Percentiles rank a stretch among this genome's conserved stretches.
Evolutionary conservation across 2,329 filamentous ascomycete genomes (phyloP).

Genomic region (Stemphylium lycopersici): DNA sequence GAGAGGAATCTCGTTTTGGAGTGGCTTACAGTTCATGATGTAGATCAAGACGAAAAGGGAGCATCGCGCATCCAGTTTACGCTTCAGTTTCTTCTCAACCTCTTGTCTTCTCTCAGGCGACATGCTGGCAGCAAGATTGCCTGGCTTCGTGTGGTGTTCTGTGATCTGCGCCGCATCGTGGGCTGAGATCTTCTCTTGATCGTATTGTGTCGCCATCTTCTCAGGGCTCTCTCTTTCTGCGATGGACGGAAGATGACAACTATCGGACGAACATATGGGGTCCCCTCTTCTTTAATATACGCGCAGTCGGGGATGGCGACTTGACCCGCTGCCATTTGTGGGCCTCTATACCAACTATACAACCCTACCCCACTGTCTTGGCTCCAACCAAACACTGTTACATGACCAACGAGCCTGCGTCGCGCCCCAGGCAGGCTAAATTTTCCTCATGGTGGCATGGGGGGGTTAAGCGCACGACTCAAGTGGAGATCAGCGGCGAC

Average conservation of each 20-base stretch:
- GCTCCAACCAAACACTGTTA: constrained; percentile 8
- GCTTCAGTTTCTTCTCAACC: constrained; percentile 45
- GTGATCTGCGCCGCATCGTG: constrained; percentile 9
- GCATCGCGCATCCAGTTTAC: constrained; percentile 43
- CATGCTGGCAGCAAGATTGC: constrained; percentile 32
- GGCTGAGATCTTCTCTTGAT: constrained; percentile 11
- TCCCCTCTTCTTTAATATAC: constrained; percentile 11
- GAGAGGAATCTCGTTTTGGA: too few relatives aligned
- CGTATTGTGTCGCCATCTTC: constrained; percentile 17
- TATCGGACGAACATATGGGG: background rate
- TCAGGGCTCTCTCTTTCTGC: background rate
- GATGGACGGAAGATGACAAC: background rate
- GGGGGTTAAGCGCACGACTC: background rate
- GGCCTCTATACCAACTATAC: constrained; percentile 7
- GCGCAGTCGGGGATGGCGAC: background rate
- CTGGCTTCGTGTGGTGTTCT: constrained; percentile 15
- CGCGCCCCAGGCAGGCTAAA: background rate
- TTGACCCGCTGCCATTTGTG: background rate
- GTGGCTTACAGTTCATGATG: constrained; percentile 40
- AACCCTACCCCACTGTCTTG: constrained; percentile 11
- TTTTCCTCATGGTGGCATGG: background rate
- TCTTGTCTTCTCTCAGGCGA: constrained; percentile 35
- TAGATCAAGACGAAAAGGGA: constrained; percentile 46
- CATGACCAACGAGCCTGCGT: constrained; percentile 2
- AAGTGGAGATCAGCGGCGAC: background rate